These are phyloP conservation scores for Trichoderma harzianum DNA, from an alignment of 2,329 filamentous ascomycete genomes.

Conservation along the genomic window DNA sequence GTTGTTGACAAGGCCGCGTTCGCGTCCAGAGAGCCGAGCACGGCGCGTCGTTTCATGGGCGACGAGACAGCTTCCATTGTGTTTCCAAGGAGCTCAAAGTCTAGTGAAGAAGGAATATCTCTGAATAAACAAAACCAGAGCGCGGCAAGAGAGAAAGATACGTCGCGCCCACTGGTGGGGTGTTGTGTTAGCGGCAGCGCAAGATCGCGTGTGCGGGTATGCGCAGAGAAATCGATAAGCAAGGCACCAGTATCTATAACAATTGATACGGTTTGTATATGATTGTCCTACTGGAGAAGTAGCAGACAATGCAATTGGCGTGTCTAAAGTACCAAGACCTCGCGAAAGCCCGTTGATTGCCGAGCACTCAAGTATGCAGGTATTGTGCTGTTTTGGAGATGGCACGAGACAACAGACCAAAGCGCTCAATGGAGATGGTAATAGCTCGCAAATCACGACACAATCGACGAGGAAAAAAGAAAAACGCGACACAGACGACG, in stretches of 20 bases:
- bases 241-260: neutral
- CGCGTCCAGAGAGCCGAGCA: conserved; percentile 45
- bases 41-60: conserved; percentile 48
- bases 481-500: neutral
- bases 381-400: neutral
- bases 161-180: neutral
- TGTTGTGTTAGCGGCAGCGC: neutral
- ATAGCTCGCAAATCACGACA: neutral
- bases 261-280: neutral
- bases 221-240: neutral
- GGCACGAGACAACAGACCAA: neutral
- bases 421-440: neutral
- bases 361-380: neutral
- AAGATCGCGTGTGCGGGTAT: neutral
- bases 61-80: conserved; percentile 27
- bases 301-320: neutral
- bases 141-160: conserved; percentile 20
- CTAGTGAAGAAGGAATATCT: neutral
- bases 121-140: neutral
- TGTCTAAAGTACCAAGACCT: neutral
- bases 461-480: neutral
- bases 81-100: neutral
- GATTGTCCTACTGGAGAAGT: neutral
- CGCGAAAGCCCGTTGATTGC: neutral
- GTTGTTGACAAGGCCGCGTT: conserved; percentile 34